Conservation (phyloP, 371 early-diverging fungal genomes). For the Mortierella polycephala region DNA sequence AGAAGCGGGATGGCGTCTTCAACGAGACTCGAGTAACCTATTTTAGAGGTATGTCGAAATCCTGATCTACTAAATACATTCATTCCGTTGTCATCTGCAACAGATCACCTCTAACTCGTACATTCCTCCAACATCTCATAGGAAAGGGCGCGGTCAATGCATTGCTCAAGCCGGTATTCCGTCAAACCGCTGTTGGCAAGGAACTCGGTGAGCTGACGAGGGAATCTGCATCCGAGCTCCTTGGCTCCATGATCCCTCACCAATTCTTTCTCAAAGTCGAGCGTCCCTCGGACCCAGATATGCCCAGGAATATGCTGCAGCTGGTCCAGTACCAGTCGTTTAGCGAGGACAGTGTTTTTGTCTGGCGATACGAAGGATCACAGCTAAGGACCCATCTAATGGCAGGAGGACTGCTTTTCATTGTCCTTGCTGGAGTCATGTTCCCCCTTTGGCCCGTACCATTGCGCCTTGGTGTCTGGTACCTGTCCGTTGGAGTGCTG, state of each 20-base stretch:
- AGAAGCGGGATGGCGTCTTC: slow-evolving; percentile 86
- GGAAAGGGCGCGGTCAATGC: slow-evolving; percentile 92
- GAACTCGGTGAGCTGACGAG: slow-evolving; percentile 64
- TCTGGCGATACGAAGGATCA: slow-evolving; percentile 58
- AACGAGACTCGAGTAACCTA: slow-evolving; percentile 92
- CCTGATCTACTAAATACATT: no score
- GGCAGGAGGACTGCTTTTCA: slow-evolving; percentile 78
- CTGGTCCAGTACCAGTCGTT: slow-evolving; percentile 76
- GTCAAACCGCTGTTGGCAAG: slow-evolving; percentile 63
- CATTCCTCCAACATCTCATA: slow-evolving; percentile 28
- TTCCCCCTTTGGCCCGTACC: slow-evolving; percentile 98
- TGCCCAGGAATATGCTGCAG: slow-evolving; percentile 64
- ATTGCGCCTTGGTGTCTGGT: slow-evolving; percentile 90
- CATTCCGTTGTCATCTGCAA: no score
- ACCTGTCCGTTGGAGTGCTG: slow-evolving; percentile 80
- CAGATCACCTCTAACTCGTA: neutral
- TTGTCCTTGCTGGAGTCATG: slow-evolving; percentile 93
- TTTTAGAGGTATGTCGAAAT: slow-evolving; percentile 80
- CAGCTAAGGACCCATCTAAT: slow-evolving; percentile 73
- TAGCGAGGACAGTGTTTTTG: slow-evolving; percentile 88
- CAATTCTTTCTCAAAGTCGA: slow-evolving; percentile 82
- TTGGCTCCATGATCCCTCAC: slow-evolving; percentile 74
- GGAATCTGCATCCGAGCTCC: slow-evolving; percentile 74
- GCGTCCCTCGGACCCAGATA: slow-evolving; percentile 68
- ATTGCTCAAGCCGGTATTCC: slow-evolving; percentile 78